phyloP scores from a whole-genome alignment of 2,329 filamentous ascomycete species.

The Fusarium annulatum region DNA sequence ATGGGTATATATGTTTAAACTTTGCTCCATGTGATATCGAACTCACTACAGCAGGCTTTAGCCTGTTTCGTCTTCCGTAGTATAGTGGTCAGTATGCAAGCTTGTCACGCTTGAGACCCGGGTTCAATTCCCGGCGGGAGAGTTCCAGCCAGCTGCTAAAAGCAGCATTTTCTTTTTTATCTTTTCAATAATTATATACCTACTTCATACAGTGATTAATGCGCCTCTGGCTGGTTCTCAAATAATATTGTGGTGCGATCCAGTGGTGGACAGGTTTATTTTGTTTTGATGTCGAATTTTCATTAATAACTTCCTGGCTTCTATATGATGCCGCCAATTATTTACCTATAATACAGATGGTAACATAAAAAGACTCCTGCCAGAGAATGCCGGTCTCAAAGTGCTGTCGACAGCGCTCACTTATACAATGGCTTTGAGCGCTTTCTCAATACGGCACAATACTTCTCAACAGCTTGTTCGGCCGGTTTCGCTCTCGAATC shows the following conservation, averaged over 20 bases:
- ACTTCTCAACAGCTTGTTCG: conserved; percentile 6
- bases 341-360: not conserved
- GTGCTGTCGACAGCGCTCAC: not conserved
- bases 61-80: conserved; percentile 24
- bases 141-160: conserved; percentile 23
- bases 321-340: accelerated
- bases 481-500: not conserved
- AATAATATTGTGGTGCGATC: accelerated
- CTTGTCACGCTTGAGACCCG: conserved; percentile 35
- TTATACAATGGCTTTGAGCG: not conserved
- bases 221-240: accelerated
- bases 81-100: conserved; percentile 36
- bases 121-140: conserved; percentile 36
- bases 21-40: accelerated
- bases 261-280: no score
- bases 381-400: accelerated
- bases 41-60: conserved; percentile 10
- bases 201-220: accelerated
- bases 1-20: accelerated
- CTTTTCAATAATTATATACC: accelerated
- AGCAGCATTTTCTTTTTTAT: not conserved
- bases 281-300: accelerated
- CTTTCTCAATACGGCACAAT: conserved; percentile 5
- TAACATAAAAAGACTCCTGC: not conserved
- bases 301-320: accelerated